phyloP scores from a whole-genome alignment of 495 filamentous ascomycete genomes.

The Elaphomyces granulatus region DNA sequence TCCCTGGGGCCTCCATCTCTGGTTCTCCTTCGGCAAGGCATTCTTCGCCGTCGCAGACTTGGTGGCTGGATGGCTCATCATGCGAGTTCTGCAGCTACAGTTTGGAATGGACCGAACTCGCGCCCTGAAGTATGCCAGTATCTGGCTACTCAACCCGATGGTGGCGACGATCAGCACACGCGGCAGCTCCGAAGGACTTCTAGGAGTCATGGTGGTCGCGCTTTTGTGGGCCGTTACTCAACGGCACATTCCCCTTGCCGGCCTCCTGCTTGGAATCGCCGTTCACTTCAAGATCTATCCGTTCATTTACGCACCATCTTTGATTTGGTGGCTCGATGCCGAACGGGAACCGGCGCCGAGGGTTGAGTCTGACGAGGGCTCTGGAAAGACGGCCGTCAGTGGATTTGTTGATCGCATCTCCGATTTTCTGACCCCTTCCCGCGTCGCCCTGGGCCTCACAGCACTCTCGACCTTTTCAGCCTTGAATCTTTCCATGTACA shows the following conservation, averaged over 20 bases:
- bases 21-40: slow-evolving; percentile 78
- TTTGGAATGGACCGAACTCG: slow-evolving; percentile 33
- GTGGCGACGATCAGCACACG: slow-evolving; percentile 91
- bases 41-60: slow-evolving; percentile 76
- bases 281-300: slow-evolving; percentile 99
- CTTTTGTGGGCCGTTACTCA: slow-evolving; percentile 67
- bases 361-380: slow-evolving; percentile 8
- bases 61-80: slow-evolving; percentile 73
- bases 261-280: slow-evolving; percentile 60
- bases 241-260: slow-evolving; percentile 46
- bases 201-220: slow-evolving; percentile 68
- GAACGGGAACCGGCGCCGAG: too few species aligned
- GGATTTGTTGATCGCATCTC: slow-evolving; percentile 13
- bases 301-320: slow-evolving; percentile 77
- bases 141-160: slow-evolving; percentile 96
- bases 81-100: slow-evolving; percentile 37
- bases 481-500: slow-evolving; percentile 67
- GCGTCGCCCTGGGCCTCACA: slow-evolving; percentile 43
- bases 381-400: not conserved
- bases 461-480: slow-evolving; percentile 55
- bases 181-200: slow-evolving; percentile 81
- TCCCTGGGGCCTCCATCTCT: slow-evolving; percentile 21
- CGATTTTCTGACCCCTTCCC: slow-evolving; percentile 44
- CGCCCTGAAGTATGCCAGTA: slow-evolving; percentile 59
- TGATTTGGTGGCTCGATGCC: slow-evolving; percentile 75